These are phyloP conservation scores for Neoboletus magnificus DNA, from an alignment of 768 basidiomycete species.

Conservation along the genomic window DNA sequence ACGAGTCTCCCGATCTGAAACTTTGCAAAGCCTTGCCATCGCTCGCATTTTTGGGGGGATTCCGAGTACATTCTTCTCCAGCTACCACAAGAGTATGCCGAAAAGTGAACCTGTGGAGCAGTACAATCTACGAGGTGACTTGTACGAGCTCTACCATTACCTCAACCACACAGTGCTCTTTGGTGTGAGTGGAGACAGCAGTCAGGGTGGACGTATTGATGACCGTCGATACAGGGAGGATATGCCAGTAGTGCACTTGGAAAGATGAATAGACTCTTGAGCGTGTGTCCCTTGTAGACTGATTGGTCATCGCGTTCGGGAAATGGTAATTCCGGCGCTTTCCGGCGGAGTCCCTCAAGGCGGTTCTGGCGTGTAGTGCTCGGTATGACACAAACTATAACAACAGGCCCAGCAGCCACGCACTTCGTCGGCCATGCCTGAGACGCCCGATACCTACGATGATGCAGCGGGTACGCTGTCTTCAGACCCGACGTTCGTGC, in stretches of 20 bases:
- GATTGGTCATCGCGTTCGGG: conserved; percentile 16
- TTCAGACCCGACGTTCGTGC: conserved; percentile 30
- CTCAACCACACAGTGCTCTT: conserved; percentile 79
- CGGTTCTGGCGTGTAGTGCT: not conserved
- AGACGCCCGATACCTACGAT: conserved; percentile 26
- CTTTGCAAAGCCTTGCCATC: conserved; percentile 57
- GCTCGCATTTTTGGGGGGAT: conserved; percentile 81
- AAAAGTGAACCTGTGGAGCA: conserved; percentile 64
- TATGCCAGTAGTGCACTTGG: conserved; percentile 54
- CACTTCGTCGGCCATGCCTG: conserved; percentile 33
- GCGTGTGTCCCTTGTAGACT: conserved; percentile 26
- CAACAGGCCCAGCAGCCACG: not conserved
- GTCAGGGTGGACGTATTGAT: not conserved
- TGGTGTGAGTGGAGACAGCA: conserved; percentile 48
- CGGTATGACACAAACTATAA: conserved; percentile 6
- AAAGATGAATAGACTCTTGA: conserved; percentile 45
- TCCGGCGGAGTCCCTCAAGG: too few species aligned
- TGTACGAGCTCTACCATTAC: conserved; percentile 83
- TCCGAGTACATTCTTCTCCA: conserved; percentile 55
- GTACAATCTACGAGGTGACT: conserved; percentile 57
- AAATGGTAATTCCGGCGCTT: too few species aligned
- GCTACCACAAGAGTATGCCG: conserved; percentile 60
- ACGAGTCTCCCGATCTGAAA: conserved; percentile 1
- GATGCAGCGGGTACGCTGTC: conserved; percentile 35
- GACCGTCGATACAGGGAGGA: conserved; percentile 32